Evolutionary conservation across 768 basidiomycete species (phyloP), one percentile per base, ranked within the genome.

Genomic region (Sistotremastrum suecicum): DNA sequence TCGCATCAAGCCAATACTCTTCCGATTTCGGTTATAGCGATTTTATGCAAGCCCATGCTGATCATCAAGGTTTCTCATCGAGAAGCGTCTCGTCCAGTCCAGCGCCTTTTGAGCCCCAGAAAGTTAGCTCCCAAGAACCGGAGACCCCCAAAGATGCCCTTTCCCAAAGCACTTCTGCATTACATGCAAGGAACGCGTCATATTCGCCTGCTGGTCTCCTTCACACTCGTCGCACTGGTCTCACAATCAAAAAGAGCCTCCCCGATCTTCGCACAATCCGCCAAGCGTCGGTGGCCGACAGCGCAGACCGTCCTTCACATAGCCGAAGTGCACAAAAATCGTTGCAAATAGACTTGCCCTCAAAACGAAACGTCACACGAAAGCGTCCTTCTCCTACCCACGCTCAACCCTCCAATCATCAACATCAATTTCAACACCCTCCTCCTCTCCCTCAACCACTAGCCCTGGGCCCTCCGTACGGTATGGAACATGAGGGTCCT

Each of bases 161-260:
- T 34, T 28, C 45, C 53, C 44, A 56, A 50, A 45, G 54, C 39
- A 48, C 59, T 49, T 37, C 40, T 35, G 47, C 58, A 63, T 30
- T 38, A 41, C 76, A 75, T 54, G 64, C 61, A 37, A 66, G 74
- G 32, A 68, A 72, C 56, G 67, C 76, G 49, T 76, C 77, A 8
- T 67, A 68, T 53, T 71, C 65, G 45, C 66, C 56, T 37, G 69
- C 59, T 51, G 56, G 56, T 44, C 63, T 47, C 46, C 64, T 54
- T 49, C 62, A 51, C 50, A 57, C 64, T 49, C 58, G 57, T 35
- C 66, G 63, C 44, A 56, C 58, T 41, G 65, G 62, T 8, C 57
- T 79, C 32, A 54, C 62, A 2, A 67, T 68, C 34, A 91, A 88
- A 67, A 86, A 91, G 63, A 90, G 87, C 47, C 68, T 94, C 47